Percentiles rank a stretch among this genome's conserved stretches.
Evolutionary conservation across 306 rosid genomes (phyloP).

Genomic region (Prinsepia uniflora): DNA sequence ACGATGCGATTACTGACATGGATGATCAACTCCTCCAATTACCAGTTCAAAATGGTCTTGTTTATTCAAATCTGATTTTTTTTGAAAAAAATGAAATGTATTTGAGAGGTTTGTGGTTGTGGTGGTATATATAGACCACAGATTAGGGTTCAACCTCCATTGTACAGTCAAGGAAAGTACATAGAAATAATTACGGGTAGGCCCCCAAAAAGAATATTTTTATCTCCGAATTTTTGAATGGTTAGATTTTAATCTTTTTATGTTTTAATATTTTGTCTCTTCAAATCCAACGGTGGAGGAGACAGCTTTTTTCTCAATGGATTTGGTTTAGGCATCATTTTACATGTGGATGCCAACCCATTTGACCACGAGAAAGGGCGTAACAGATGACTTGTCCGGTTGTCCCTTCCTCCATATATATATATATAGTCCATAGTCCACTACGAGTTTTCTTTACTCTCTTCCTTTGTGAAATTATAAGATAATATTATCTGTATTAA

Average conservation of each 20-base stretch:
- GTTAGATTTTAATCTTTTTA: no score
- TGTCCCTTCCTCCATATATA: not conserved
- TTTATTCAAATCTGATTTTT: not conserved
- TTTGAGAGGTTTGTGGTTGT: not conserved
- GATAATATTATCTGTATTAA: not conserved
- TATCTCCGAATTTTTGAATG: no score
- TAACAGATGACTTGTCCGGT: not conserved
- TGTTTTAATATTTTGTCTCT: no score
- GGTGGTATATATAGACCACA: not conserved
- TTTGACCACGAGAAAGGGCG: not conserved
- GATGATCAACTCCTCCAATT: not conserved
- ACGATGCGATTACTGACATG: not conserved
- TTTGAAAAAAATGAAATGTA: not conserved
- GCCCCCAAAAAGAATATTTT: no score
- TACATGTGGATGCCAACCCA: not conserved
- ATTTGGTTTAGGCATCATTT: not conserved
- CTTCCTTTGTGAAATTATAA: not conserved
- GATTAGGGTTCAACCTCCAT: not conserved
- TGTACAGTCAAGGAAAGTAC: constrained; percentile 4
- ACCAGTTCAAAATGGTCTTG: not conserved
- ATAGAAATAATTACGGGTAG: not conserved
- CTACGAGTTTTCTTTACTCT: not conserved
- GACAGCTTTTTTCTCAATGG: not conserved
- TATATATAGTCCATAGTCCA: not conserved
- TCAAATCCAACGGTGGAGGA: no score